Percentiles rank a stretch among this genome's conserved stretches.
Evolutionary conservation across 2,329 filamentous ascomycete species (phyloP).

Genomic region (Aspergillus arachidicola): DNA sequence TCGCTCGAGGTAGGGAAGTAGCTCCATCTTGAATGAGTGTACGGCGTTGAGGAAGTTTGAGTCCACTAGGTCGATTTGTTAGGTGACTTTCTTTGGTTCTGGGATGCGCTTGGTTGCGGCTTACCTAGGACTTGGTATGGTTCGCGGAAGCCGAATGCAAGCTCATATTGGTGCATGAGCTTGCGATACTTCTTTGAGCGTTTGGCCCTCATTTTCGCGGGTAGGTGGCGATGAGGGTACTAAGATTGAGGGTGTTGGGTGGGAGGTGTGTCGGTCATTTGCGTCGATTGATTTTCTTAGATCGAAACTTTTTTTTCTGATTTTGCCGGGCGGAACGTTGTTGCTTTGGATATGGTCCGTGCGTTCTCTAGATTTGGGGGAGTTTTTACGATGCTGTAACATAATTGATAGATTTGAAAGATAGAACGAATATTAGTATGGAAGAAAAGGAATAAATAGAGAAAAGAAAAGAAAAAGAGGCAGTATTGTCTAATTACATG

Average conservation of each 20-base stretch:
- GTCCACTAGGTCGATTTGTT: slow-evolving; percentile 61
- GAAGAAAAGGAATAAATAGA: background rate
- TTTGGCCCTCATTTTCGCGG: slow-evolving; percentile 66
- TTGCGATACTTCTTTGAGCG: slow-evolving; percentile 77
- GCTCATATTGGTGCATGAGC: slow-evolving; percentile 88
- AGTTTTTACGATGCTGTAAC: background rate
- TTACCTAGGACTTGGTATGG: slow-evolving; percentile 85
- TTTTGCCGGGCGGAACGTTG: slow-evolving; percentile 38
- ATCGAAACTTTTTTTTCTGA: slow-evolving; percentile 19
- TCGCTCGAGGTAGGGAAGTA: slow-evolving; percentile 73
- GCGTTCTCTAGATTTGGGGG: slow-evolving; percentile 11
- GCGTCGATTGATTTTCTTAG: slow-evolving; percentile 31
- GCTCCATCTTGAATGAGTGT: slow-evolving; percentile 83
- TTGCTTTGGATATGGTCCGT: slow-evolving; percentile 29
- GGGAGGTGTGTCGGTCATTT: slow-evolving; percentile 11
- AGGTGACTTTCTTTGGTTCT: slow-evolving; percentile 1
- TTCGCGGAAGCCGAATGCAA: slow-evolving; percentile 87
- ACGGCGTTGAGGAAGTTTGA: slow-evolving; percentile 82
- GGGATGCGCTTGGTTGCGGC: slow-evolving; percentile 20
- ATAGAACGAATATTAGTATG: background rate
- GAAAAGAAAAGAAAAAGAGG: background rate
- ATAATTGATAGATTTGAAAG: background rate
- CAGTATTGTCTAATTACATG: slow-evolving; percentile 1
- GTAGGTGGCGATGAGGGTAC: slow-evolving; percentile 10
- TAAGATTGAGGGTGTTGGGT: slow-evolving; percentile 13